Percentiles rank a stretch among this genome's conserved stretches.
These are phyloP conservation scores for Bolboschoenoplectus hybrid DNA, from an alignment of 202 grass and related monocot species.

Conservation along the genomic window DNA sequence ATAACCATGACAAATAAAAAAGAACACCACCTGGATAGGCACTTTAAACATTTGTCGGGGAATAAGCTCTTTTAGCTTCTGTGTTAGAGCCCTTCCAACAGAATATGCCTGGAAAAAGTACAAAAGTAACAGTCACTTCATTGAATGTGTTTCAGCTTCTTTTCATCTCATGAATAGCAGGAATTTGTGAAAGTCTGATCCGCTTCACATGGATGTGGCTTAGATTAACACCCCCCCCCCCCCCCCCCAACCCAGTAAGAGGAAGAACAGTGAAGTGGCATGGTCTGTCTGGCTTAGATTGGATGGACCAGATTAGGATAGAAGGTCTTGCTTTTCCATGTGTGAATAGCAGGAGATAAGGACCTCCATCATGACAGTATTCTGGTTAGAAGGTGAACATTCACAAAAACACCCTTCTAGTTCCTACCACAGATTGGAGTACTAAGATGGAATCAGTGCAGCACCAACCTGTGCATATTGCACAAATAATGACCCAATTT, in stretches of 20 bases:
- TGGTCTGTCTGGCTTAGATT: neutral
- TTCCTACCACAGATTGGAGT: neutral
- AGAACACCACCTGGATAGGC: slow-evolving; percentile 78
- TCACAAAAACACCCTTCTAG: neutral
- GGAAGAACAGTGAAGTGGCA: neutral
- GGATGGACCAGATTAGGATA: neutral
- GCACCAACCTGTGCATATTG: neutral
- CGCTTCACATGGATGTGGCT: neutral
- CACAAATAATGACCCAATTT: neutral
- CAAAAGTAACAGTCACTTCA: slow-evolving; percentile 16
- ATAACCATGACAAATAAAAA: slow-evolving; percentile 35
- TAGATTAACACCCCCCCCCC: neutral
- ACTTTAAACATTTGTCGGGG: slow-evolving; percentile 98
- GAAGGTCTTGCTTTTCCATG: neutral
- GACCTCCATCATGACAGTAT: neutral
- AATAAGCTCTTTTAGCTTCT: slow-evolving; percentile 97
- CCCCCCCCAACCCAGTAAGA: neutral
- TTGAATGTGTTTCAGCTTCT: neutral
- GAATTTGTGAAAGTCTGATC: neutral
- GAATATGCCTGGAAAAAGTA: slow-evolving; percentile 74
- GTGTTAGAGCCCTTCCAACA: slow-evolving; percentile 86
- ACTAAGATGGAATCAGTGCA: neutral
- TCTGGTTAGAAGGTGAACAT: neutral
- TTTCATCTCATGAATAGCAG: slow-evolving; percentile 15
- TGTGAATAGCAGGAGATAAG: neutral